Base-by-base conservation (phyloP, 1,284 basidiomycete species). In the Microbotryomycetes sp. region DNA sequence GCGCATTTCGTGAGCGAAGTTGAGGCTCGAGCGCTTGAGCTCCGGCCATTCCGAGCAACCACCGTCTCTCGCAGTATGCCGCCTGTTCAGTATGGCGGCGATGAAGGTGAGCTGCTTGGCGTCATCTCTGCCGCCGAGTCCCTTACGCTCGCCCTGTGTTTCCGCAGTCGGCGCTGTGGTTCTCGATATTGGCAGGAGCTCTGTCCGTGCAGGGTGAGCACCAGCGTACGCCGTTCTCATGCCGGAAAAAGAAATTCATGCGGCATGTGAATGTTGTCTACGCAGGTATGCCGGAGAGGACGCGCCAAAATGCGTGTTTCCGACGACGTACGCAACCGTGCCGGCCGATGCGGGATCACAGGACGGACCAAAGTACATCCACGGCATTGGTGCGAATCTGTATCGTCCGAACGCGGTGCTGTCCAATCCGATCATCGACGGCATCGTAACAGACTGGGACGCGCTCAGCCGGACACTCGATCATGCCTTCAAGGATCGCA, bases 141-240 rank as follows among this genome's bases (percentile, higher is more conserved):
- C 45, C 45, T 18, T 24, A 21, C n/a, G 24, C 45, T 5, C 2
- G 21, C 57, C 41, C 46, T 54, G 52, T 59, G 49, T 45, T 90
- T 90, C 92, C 74, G 91, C 93, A 79, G 92, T 98, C 51, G 89
- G 91, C 54, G 96, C 94, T 24, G 80, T 98, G 58, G 96, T 98
- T 45, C 79, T 98, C 57, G 96, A 98, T 78, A 88, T 97, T 73
- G 96, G 96, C 52, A 82, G 89, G 45, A 88, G 89, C 52, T 87
- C 90, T 21, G 80, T 92, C 61, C 86, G 94, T 72, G 91, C 90
- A 24, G 96, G 96, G 65, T 76, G 66, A 70, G 71, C 58, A 30
- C n/a, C 7, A n/a, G 18, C 54, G 23, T 26, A 45, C 2, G 24
- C 26, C 15, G 50, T 24, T 15, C 26, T 47, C 31, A 26, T n/a